A percentile compares a stretch with the other conserved stretches of the same genome.
Evolutionary conservation across 2,329 filamentous ascomycete species (phyloP).

Genomic region (Dothideomycetidae sp.): DNA sequence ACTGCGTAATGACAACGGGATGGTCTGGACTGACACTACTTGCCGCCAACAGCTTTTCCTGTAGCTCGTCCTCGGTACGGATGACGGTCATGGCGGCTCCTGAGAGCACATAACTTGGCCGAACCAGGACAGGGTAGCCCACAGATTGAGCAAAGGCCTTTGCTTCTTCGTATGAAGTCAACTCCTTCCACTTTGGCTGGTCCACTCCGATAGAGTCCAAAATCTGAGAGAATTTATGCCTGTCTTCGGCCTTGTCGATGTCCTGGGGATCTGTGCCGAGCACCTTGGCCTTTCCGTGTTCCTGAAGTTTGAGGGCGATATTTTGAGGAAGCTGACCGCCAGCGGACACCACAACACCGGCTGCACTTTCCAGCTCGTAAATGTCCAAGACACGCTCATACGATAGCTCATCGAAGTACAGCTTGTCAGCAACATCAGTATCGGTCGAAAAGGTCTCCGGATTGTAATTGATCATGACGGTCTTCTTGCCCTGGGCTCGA

Average conservation of each 20-base stretch:
- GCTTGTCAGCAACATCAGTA: constrained; percentile 73
- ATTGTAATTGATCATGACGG: constrained; percentile 91
- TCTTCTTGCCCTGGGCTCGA: constrained; percentile 83
- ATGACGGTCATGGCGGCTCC: constrained; percentile 99
- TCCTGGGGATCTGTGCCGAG: constrained; percentile 85
- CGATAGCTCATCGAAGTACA: constrained; percentile 94
- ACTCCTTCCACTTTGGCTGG: constrained; percentile 95
- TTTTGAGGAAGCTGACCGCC: constrained; percentile 95
- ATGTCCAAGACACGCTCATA: constrained; percentile 99
- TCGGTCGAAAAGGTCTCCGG: constrained; percentile 74
- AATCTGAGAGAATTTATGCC: constrained; percentile 96
- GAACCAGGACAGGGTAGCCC: constrained; percentile 86
- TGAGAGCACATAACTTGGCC: constrained; percentile 88
- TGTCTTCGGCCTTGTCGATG: constrained; percentile 95
- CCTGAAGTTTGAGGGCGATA: constrained; percentile 86
- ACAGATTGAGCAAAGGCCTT: constrained; percentile 73
- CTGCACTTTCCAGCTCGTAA: constrained; percentile 77
- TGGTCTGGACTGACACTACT: constrained; percentile 87
- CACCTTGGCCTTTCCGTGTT: constrained; percentile 76
- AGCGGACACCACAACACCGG: constrained; percentile 85
- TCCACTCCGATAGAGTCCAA: constrained; percentile 93
- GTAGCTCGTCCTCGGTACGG: constrained; percentile 69
- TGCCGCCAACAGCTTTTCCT: constrained; percentile 87
- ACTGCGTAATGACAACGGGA: constrained; percentile 95
- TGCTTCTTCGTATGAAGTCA: constrained; percentile 79